Evolutionary conservation across 2,329 filamentous ascomycete genomes (phyloP).

Genomic region (Trichoderma lentiforme): DNA sequence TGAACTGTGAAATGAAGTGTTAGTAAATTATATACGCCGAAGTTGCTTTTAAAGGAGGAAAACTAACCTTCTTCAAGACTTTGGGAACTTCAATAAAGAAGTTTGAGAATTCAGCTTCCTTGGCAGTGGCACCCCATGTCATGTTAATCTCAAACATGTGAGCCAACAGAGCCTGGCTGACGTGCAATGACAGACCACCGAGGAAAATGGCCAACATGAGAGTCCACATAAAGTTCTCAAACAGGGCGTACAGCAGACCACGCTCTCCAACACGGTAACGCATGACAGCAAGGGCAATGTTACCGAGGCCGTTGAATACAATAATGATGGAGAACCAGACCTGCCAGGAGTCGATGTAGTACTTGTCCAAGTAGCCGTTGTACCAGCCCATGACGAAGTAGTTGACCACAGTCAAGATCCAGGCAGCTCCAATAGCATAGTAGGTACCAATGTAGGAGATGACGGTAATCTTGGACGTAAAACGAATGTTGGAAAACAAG

Average conservation of each 20-base stretch:
- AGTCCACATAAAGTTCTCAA: conserved; percentile 71
- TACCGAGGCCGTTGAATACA: conserved; percentile 73
- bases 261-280: conserved; percentile 68
- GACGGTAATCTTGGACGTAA: conserved; percentile 73
- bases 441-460: conserved; percentile 77
- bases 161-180: conserved; percentile 72
- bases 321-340: conserved; percentile 79
- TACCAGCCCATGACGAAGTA: conserved; percentile 76
- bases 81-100: conserved; percentile 83
- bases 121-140: conserved; percentile 80
- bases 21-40: conserved; percentile 18
- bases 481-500: conserved; percentile 67
- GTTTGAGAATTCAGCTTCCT: conserved; percentile 76
- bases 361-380: conserved; percentile 74
- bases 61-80: conserved; percentile 71
- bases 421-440: conserved; percentile 73
- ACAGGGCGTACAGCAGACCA: conserved; percentile 53
- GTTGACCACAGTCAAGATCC: conserved; percentile 69
- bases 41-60: conserved; percentile 25
- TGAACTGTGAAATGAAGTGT: conserved; percentile 51
- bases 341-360: conserved; percentile 75
- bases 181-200: conserved; percentile 75
- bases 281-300: conserved; percentile 68
- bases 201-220: conserved; percentile 75
- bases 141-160: conserved; percentile 87